A percentile compares a stretch with the other conserved stretches of the same genome.
Evolutionary conservation across 805 yeast genomes (phyloP).

Genomic region (Tetrapisispora pingtungensis): DNA sequence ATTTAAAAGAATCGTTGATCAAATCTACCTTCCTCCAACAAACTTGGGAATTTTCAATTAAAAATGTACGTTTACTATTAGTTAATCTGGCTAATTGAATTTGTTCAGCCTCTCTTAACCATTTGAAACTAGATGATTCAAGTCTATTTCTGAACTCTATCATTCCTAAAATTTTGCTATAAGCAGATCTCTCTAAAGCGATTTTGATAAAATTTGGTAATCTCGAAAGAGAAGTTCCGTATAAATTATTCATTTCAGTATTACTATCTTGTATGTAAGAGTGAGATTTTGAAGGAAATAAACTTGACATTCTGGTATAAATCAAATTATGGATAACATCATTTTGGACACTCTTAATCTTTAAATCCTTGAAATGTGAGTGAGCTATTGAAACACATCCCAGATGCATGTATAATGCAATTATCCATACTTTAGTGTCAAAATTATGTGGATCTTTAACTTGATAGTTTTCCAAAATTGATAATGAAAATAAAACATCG

Average conservation of each 20-base stretch:
- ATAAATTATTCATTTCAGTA: constrained; percentile 37
- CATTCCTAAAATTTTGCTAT: constrained; percentile 59
- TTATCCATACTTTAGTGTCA: constrained; percentile 60
- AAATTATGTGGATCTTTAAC: constrained; percentile 59
- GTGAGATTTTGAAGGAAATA: constrained; percentile 35
- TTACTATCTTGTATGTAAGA: constrained; percentile 24
- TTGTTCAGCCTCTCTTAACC: constrained; percentile 20
- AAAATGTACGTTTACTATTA: constrained; percentile 22
- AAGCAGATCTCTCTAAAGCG: constrained; percentile 51
- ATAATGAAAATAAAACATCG: constrained; percentile 34
- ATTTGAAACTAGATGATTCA: constrained; percentile 39
- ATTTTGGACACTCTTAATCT: constrained; percentile 64
- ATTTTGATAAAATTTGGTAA: constrained; percentile 42
- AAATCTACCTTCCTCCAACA: constrained; percentile 27
- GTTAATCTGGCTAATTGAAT: constrained; percentile 22
- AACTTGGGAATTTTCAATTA: constrained; percentile 10
- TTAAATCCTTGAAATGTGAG: constrained; percentile 42
- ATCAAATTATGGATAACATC: constrained; percentile 56
- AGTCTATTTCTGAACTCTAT: constrained; percentile 48
- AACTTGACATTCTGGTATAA: constrained; percentile 38
- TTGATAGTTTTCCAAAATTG: constrained; percentile 49
- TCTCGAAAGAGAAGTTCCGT: constrained; percentile 38
- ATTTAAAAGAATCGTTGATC: constrained; percentile 12
- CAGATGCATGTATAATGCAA: constrained; percentile 48
- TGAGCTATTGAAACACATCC: constrained; percentile 45